Evolutionary conservation across 495 filamentous ascomycete genomes (phyloP), one percentile per base, ranked within the genome.

Genomic region (Hapsidospora chrysogenum): DNA sequence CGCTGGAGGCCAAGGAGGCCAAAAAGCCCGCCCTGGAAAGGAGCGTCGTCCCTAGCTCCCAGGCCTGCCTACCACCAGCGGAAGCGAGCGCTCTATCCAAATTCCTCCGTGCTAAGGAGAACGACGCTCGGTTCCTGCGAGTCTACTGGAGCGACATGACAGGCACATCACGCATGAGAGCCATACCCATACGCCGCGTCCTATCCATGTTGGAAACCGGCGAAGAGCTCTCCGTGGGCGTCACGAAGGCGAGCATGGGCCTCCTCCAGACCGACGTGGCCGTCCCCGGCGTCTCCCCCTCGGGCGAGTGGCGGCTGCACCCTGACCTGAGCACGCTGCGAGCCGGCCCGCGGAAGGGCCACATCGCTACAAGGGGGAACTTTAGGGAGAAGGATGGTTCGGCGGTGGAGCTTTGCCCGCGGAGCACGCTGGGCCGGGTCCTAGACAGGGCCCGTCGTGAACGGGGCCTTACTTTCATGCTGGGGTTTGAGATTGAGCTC

Each of bases 401-500:
- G 1, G 42, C 44, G 1, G 49, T 69, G 9, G 37, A 43, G 9
- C 40, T 68, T 37, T 82, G 80, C 46, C 74, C 76, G 0, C 60
- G 84, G 16, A 64, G 61, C 5, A 41, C 71, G 20, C 55, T 81
- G 26, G 54, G 61, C 3, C 56, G 55, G 17, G 57, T 74, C 10
- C 46, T 78, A 9, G 51, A 63, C n/a, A 50, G 56, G 9, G 56
- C 64, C 10, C 47, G 55, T 7, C 56, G 70, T 22, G 6, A 26
- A 11, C 46, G 66, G 17, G 52, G 55, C 16, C 43, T 68, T 2
- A 49, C 46, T 3, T 68, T 85, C 25, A 57, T 78, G 1, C 48
- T 81, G 18, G 85, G 85, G 3, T 87, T 86, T 44, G 85, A 92
- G 52, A 73, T 86, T 22, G 85, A 92, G 51, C 73, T 94, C 14